A percentile compares a stretch with the other conserved stretches of the same genome.
phyloP scores from a whole-genome alignment of 805 yeast species.

The Nakazawaea wyomingensis region DNA sequence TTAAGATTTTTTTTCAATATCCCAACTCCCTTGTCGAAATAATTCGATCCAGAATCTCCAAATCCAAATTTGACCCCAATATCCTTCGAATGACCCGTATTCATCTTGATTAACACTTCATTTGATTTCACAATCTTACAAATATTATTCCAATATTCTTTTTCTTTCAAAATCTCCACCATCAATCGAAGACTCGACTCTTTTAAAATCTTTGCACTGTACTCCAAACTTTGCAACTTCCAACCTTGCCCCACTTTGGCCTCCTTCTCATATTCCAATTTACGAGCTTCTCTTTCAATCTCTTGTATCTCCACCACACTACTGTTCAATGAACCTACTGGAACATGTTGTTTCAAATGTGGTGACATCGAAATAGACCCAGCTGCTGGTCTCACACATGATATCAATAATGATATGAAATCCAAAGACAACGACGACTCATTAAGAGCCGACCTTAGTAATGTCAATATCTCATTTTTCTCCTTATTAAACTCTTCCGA shows the following conservation, averaged over 20 bases:
- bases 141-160: conserved; percentile 59
- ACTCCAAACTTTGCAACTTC: conserved; percentile 68
- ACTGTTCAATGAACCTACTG: conserved; percentile 66
- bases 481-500: conserved; percentile 40
- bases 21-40: conserved; percentile 71
- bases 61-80: conserved; percentile 87
- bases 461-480: conserved; percentile 47
- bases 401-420: conserved; percentile 75
- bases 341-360: conserved; percentile 65
- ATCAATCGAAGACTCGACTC: conserved; percentile 46
- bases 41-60: conserved; percentile 84
- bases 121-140: conserved; percentile 36
- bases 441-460: conserved; percentile 66
- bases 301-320: conserved; percentile 30
- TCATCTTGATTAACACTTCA: conserved; percentile 65
- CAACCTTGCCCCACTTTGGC: conserved; percentile 64
- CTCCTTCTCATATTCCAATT: conserved; percentile 20
- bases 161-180: conserved; percentile 56
- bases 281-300: conserved; percentile 17
- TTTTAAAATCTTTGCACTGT: conserved; percentile 47
- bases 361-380: conserved; percentile 88
- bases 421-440: conserved; percentile 87
- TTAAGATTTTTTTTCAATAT: conserved; percentile 46
- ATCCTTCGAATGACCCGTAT: conserved; percentile 46
- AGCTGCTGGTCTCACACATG: conserved; percentile 78